Base-by-base conservation (phyloP, 345 rosid species). In the Fremontodendron californicum region DNA sequence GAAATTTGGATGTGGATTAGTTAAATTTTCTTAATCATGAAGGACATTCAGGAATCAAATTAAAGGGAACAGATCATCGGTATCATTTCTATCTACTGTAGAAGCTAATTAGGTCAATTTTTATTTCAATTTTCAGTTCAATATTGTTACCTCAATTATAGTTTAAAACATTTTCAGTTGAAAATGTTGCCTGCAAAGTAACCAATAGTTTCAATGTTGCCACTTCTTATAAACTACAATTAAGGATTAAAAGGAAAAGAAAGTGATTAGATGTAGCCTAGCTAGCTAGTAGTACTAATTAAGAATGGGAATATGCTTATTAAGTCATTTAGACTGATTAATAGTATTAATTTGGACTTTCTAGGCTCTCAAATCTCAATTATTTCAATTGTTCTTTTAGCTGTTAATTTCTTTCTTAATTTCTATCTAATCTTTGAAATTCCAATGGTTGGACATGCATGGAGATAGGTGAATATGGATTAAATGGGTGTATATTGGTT, bases 1-100 rank as follows among this genome's bases (percentile, higher is more conserved):
- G 69, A 68, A 73, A 65, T n/a, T 33, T 18, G 45, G 78, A 52
- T 76, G n/a, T 21, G 61, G 73, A 49, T 49, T 76, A 64, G 78
- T 76, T 65, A 65, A 39, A 27, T 75, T 62, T 61, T 39, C 70
- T 39, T n/a, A 65, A 65, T 65, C 46, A n/a, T 65, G 66, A 40
- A 61, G 40, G 66, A 61, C 9, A 13, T 61, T 31, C 39, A 29
- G 0, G 0, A 13, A 31, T 13, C 39, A 29, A 29, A 61, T 61
- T 31, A 61, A 61, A 61, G 66, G 66, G 39, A 61, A 29, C 25
- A 27, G 37, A 27, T 57, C 15, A 57, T 57, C 1, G 33, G 19
- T 12, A 6, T 29, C 18, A 29, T 61, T 5, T 16, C 9, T 29
- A 49, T 49, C 54, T 16, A 15, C 54, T 12, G 3, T 25, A 23